These are phyloP conservation scores for Aspergillus tanneri DNA, from an alignment of 2,329 filamentous ascomycete genomes.

Conservation along the genomic window DNA sequence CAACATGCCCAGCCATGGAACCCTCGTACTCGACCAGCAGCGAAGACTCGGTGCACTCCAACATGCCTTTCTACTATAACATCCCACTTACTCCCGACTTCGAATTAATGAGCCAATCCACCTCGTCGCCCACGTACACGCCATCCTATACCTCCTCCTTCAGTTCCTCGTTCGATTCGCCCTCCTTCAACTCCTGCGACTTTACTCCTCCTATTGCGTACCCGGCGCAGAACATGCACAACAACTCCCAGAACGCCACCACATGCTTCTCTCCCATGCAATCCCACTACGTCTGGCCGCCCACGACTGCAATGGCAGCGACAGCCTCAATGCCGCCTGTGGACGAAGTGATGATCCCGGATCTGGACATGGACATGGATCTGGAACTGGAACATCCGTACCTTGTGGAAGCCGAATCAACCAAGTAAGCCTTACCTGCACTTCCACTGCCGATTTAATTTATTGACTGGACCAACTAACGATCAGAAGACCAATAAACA, in stretches of 20 bases:
- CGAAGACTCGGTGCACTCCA: constrained; percentile 19
- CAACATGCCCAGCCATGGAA: constrained; percentile 25
- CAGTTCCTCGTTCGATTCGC: constrained; percentile 7
- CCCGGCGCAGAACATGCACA: constrained; percentile 1
- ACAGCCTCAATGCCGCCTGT: neutral
- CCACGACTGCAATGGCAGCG: neutral
- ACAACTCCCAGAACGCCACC: neutral
- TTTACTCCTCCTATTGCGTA: constrained; percentile 16
- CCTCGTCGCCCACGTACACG: neutral
- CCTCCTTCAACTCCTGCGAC: constrained; percentile 13
- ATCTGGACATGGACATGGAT: neutral
- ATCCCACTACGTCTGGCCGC: neutral
- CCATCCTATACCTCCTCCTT: constrained; percentile 10
- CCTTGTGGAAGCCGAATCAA: neutral
- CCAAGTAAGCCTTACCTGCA: constrained; percentile 25
- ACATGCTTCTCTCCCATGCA: neutral
- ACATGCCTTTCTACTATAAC: constrained; percentile 20
- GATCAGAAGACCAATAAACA: no score
- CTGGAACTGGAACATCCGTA: neutral
- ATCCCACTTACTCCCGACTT: constrained; percentile 12
- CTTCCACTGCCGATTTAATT: neutral
- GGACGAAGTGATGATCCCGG: neutral
- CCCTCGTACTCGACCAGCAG: constrained; percentile 22
- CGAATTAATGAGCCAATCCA: constrained; percentile 3
- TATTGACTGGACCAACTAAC: no score